phyloP scores from a whole-genome alignment of 768 basidiomycete genomes.

The Nidula microcarpa region DNA sequence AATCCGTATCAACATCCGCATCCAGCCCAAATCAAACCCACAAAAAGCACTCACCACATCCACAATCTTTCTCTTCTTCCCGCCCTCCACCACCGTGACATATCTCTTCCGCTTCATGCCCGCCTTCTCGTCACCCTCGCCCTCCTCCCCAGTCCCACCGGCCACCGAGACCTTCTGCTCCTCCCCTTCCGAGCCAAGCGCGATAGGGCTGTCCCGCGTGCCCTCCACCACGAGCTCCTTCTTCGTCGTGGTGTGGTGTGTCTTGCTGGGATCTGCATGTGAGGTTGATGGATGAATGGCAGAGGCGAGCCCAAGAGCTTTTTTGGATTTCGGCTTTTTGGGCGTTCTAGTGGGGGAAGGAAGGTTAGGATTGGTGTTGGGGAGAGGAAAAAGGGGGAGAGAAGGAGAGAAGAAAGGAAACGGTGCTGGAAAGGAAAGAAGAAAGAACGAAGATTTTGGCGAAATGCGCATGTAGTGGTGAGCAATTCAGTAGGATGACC shows the following conservation, averaged over 20 bases:
- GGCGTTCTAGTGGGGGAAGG: conserved; percentile 38
- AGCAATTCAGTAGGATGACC: no score
- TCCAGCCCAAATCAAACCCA: neutral
- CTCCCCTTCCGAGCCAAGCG: conserved; percentile 32
- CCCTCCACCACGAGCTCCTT: no score
- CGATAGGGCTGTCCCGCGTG: conserved; percentile 31
- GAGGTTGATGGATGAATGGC: no score
- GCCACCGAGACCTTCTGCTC: conserved; percentile 10
- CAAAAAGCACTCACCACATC: conserved; percentile 46
- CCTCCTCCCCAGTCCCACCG: conserved; percentile 4
- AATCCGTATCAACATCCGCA: neutral
- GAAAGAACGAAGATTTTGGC: no score
- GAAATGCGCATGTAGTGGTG: no score
- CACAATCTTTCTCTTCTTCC: conserved; percentile 70
- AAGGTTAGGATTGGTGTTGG: neutral
- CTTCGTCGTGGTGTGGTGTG: no score
- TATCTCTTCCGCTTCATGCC: conserved; percentile 56
- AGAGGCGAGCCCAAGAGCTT: conserved; percentile 21
- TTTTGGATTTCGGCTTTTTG: conserved; percentile 72
- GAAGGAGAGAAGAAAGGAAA: neutral
- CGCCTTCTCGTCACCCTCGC: conserved; percentile 26
- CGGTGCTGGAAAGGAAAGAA: neutral
- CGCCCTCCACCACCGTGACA: conserved; percentile 47
- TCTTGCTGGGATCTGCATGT: no score
- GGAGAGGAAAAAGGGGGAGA: neutral